These are phyloP conservation scores for Candida tallmaniae DNA, from an alignment of 805 yeast genomes.

Conservation along the genomic window DNA sequence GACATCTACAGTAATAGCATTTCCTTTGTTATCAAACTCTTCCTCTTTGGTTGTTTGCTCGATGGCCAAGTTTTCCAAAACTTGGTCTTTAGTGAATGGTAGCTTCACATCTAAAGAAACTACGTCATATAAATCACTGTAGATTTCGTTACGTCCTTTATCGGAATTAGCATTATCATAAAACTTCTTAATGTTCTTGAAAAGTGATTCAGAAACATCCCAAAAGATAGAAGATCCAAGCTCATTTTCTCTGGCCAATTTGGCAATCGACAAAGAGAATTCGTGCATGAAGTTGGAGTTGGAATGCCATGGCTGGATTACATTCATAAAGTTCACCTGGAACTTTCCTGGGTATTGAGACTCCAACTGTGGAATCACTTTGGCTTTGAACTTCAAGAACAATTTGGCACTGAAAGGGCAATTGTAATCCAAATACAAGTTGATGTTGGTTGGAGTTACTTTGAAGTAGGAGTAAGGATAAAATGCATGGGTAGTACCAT, in stretches of 20 bases:
- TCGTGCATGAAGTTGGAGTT: slow-evolving; percentile 66
- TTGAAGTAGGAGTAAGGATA: slow-evolving; percentile 10
- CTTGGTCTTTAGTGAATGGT: slow-evolving; percentile 25
- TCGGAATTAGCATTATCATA: slow-evolving; percentile 59
- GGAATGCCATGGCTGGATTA: slow-evolving; percentile 91
- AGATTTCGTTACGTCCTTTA: slow-evolving; percentile 52
- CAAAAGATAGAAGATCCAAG: slow-evolving; percentile 22
- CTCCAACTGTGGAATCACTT: slow-evolving; percentile 50
- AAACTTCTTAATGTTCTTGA: slow-evolving; percentile 49
- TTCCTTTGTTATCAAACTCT: slow-evolving; percentile 50
- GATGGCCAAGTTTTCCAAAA: slow-evolving; percentile 36
- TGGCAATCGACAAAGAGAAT: slow-evolving; percentile 66
- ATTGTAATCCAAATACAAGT: slow-evolving; percentile 67
- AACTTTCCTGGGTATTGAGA: slow-evolving; percentile 44
- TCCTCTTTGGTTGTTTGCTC: slow-evolving; percentile 17
- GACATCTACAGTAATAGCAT: slow-evolving; percentile 53
- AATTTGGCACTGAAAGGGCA: slow-evolving; percentile 73
- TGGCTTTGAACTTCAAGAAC: slow-evolving; percentile 49
- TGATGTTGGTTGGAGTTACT: slow-evolving; percentile 43
- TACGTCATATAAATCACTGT: slow-evolving; percentile 48
- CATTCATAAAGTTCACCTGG: slow-evolving; percentile 63
- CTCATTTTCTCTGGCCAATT: slow-evolving; percentile 43
- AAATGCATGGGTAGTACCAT: slow-evolving; percentile 34
- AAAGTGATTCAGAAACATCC: slow-evolving; percentile 52
- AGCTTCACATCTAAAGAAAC: slow-evolving; percentile 21